Evolutionary conservation across 441 rosid species (phyloP), one percentile per base, ranked within the genome.

Genomic region (Erysimum cheiri): DNA sequence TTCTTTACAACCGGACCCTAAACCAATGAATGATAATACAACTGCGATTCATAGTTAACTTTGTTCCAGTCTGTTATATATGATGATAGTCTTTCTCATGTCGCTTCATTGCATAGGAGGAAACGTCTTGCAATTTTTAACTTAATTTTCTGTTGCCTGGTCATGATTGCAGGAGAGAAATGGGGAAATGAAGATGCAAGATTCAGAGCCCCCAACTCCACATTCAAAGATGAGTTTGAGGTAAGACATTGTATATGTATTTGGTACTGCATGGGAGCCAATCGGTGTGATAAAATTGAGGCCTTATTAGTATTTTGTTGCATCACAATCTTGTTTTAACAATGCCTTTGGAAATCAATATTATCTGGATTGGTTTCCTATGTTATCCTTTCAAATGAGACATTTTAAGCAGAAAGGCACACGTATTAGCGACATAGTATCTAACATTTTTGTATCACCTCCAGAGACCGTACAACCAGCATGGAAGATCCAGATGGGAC

Each of bases 401-500:
- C 9, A 13, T 12, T 60, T 60, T 28, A 12, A 14, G 54, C 13
- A 39, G 33, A 61, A 75, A 46, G 41, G 50, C 24, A 46, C 59
- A 15, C 32, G 17, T 59, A 5, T 37, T 28, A 36, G 55, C 6
- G 13, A 61, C 33, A 9, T 40, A 55, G 44, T 60, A 67, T 74
- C 74, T 76, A 57, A 69, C 74, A 33, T 78, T 55, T 61, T 33
- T 69, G n/a, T 44, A 71, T 78, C 64, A 63, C 80, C 64, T 81
- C 64, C 88, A 96, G 99, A 81, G 99, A 93, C 32, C 97, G 99
- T 12, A 81, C 84, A 57, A 88, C 82, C 74, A 93, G 93, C 88
- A 87, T 96, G 98, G 99, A 96, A 86, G 99, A 93, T 86, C 92
- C 97, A 68, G 99, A 96, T 82, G 99, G 99, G 69, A 96, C 96